Evolutionary conservation across 805 yeast genomes (phyloP).

Genomic region (Yamadazyma paraphyllophila): DNA sequence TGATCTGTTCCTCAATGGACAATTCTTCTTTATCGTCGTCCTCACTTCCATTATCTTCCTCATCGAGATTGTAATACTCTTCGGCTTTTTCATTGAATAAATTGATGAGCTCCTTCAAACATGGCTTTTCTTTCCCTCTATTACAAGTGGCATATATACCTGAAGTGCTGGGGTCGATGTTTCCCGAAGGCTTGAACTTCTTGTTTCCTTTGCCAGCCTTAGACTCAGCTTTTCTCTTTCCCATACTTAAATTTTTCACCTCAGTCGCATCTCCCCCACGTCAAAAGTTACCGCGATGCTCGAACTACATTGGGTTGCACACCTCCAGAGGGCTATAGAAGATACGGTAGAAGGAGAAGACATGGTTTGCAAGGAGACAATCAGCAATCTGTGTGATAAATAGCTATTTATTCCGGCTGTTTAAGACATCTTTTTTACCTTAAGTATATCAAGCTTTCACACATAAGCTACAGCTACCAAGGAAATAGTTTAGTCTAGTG

Average conservation of each 20-base stretch:
- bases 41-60: conserved; percentile 21
- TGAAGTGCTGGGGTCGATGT: conserved; percentile 77
- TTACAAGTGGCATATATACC: conserved; percentile 91
- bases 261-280: conserved; percentile 1
- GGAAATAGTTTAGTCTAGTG: no score
- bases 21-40: conserved; percentile 32
- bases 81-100: conserved; percentile 46
- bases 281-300: not conserved
- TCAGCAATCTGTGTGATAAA: not conserved
- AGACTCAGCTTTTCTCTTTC: conserved; percentile 26
- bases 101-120: conserved; percentile 67
- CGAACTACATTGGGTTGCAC: no score
- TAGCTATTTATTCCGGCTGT: no score
- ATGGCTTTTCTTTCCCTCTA: conserved; percentile 73
- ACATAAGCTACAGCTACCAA: no score
- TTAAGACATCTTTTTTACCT: no score
- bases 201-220: conserved; percentile 23
- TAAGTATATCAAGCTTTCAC: no score
- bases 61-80: conserved; percentile 28
- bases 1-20: conserved; percentile 74
- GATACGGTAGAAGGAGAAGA: no score
- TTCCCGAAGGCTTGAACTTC: conserved; percentile 48
- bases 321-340: no score
- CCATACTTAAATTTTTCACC: conserved; percentile 18
- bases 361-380: no score